A percentile compares a stretch with the other conserved stretches of the same genome.
Evolutionary conservation across 306 rosid species (phyloP).

Genomic region (Mimosa bimucronata): DNA sequence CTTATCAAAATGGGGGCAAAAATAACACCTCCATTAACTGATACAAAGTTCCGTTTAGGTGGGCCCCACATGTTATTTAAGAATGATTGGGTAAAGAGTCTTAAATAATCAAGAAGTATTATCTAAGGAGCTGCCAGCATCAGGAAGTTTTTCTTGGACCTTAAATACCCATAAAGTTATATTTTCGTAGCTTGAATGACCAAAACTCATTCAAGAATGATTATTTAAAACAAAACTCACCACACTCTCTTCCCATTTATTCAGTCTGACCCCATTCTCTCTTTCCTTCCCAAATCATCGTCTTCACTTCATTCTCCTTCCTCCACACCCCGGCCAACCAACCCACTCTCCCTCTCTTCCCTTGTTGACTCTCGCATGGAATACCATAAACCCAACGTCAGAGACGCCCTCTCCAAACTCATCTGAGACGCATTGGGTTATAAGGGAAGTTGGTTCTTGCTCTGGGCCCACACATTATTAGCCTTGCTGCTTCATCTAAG

Average conservation of each 20-base stretch:
- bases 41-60: no score
- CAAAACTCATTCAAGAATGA: no score
- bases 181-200: no score
- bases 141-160: no score
- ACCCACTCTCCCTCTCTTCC: not conserved
- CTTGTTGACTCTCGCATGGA: not conserved
- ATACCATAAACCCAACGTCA: conserved; percentile 12
- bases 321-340: conserved; percentile 1
- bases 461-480: conserved; percentile 89
- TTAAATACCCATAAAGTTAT: no score
- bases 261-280: not conserved
- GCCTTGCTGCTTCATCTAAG: conserved; percentile 96
- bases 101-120: no score
- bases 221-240: no score
- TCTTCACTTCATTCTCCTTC: conserved; percentile 26
- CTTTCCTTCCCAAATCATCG: conserved; percentile 3
- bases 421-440: conserved; percentile 65
- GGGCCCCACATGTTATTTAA: no score
- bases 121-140: no score
- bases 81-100: no score
- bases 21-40: no score
- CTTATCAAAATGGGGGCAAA: no score
- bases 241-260: not conserved
- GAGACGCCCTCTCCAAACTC: not conserved
- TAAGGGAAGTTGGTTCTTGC: conserved; percentile 90